Evolutionary conservation across 78 protist genomes (phyloP).

Genomic region (Dictyostelium capitatum): DNA sequence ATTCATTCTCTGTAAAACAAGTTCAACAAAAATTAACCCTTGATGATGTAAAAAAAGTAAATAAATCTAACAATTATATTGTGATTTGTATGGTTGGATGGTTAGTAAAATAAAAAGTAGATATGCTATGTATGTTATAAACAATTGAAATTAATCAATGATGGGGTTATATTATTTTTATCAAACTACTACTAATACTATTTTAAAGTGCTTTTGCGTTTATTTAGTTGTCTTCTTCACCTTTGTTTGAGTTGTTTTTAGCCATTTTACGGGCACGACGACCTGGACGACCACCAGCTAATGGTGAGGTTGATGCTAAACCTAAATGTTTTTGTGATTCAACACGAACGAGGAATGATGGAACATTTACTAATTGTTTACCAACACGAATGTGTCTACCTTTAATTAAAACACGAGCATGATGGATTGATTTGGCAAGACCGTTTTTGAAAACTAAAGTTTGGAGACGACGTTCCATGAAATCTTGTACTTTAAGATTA

Average conservation of each 20-base stretch:
- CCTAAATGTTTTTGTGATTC: slow-evolving; percentile 98
- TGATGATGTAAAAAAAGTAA: too few species aligned
- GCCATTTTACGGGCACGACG: slow-evolving; percentile 95
- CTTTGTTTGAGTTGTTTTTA: slow-evolving; percentile 22
- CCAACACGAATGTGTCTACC: slow-evolving; percentile 99
- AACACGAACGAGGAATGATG: slow-evolving; percentile 99
- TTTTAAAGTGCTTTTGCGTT: too few species aligned
- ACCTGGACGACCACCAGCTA: slow-evolving; percentile 96
- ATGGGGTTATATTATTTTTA: too few species aligned
- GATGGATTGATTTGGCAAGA: slow-evolving; percentile 99
- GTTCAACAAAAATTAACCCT: too few species aligned
- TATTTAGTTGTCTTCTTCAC: slow-evolving; percentile 46
- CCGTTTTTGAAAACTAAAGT: slow-evolving; percentile 96
- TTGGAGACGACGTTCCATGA: slow-evolving; percentile 99
- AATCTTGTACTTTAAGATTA: slow-evolving; percentile 95
- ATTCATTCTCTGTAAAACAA: too few species aligned
- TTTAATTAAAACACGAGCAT: slow-evolving; percentile 99
- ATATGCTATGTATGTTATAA: too few species aligned
- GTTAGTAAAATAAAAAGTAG: too few species aligned
- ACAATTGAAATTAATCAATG: too few species aligned
- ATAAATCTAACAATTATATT: too few species aligned
- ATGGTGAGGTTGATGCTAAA: slow-evolving; percentile 93
- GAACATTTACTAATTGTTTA: slow-evolving; percentile 98
- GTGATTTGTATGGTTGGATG: too few species aligned
- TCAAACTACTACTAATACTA: too few species aligned